Evolutionary conservation across 1,284 basidiomycete genomes (phyloP).

Genomic region (Malassezia equina): DNA sequence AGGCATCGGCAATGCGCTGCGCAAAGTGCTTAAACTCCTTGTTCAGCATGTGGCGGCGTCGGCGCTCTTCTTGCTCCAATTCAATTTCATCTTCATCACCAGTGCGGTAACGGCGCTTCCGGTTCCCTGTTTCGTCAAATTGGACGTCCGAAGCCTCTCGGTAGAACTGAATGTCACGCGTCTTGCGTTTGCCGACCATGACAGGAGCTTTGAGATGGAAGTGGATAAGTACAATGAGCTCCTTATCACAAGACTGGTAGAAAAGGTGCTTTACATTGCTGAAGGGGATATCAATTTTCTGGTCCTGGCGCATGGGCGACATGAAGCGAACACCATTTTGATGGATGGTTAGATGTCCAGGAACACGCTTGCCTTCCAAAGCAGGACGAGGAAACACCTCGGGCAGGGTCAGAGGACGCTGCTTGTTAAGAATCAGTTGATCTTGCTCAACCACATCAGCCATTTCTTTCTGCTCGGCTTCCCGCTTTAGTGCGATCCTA

Average conservation of each 20-base stretch:
- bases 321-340: slow-evolving; percentile 91
- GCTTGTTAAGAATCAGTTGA: slow-evolving; percentile 66
- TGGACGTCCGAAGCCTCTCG: slow-evolving; percentile 95
- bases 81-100: slow-evolving; percentile 99
- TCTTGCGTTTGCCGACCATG: slow-evolving; percentile 97
- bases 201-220: slow-evolving; percentile 89
- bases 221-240: slow-evolving; percentile 87
- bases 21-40: slow-evolving; percentile 91
- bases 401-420: slow-evolving; percentile 54
- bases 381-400: slow-evolving; percentile 91
- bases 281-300: slow-evolving; percentile 60
- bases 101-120: slow-evolving; percentile 90
- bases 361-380: slow-evolving; percentile 74
- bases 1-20: slow-evolving; percentile 78
- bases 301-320: slow-evolving; percentile 55
- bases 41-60: slow-evolving; percentile 77
- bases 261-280: slow-evolving; percentile 97
- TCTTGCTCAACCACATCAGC: slow-evolving; percentile 96
- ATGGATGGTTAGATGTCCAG: slow-evolving; percentile 94
- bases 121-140: slow-evolving; percentile 97
- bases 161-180: slow-evolving; percentile 96
- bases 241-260: slow-evolving; percentile 97
- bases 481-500: slow-evolving; percentile 91
- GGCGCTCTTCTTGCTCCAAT: slow-evolving; percentile 92
- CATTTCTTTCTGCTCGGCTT: slow-evolving; percentile 95